Evolutionary conservation across 1,284 basidiomycete genomes (phyloP).

Genomic region (Flammula alnicola): DNA sequence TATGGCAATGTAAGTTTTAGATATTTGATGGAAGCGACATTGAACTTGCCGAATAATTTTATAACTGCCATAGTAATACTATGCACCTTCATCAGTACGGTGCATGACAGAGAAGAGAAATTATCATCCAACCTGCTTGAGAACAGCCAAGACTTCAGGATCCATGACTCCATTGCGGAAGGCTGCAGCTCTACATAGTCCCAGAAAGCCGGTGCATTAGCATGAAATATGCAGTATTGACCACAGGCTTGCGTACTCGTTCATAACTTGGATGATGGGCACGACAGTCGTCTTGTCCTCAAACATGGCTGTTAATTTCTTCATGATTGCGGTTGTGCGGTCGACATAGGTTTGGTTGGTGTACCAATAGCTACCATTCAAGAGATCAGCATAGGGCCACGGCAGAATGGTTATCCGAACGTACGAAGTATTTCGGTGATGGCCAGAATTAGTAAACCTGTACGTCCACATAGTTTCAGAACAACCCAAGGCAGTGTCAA

Average conservation of each 20-base stretch:
- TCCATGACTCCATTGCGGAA: conserved; percentile 27
- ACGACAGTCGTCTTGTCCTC: conserved; percentile 59
- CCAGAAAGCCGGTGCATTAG: not conserved
- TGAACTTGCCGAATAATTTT: conserved; percentile 65
- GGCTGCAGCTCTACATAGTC: conserved; percentile 7
- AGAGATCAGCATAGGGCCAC: not conserved
- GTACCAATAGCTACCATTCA: conserved; percentile 60
- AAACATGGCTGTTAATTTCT: conserved; percentile 64
- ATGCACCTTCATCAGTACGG: not conserved
- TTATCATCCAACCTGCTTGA: conserved; percentile 50
- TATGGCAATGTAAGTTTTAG: not conserved
- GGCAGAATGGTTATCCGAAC: conserved; percentile 19
- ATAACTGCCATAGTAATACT: conserved; percentile 75
- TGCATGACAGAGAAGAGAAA: not conserved
- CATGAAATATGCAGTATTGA: not conserved
- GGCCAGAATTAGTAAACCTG: conserved; percentile 88
- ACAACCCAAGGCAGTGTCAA: not conserved
- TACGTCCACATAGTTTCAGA: not conserved
- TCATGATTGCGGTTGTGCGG: conserved; percentile 72
- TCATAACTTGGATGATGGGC: conserved; percentile 73
- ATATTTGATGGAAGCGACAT: not conserved
- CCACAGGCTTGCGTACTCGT: conserved; percentile 59
- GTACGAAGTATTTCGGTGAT: conserved; percentile 56
- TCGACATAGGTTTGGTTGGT: conserved; percentile 65
- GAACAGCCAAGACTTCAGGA: conserved; percentile 50